Evolutionary conservation across 306 rosid species (phyloP).

Genomic region (Ochetophila trinervis): DNA sequence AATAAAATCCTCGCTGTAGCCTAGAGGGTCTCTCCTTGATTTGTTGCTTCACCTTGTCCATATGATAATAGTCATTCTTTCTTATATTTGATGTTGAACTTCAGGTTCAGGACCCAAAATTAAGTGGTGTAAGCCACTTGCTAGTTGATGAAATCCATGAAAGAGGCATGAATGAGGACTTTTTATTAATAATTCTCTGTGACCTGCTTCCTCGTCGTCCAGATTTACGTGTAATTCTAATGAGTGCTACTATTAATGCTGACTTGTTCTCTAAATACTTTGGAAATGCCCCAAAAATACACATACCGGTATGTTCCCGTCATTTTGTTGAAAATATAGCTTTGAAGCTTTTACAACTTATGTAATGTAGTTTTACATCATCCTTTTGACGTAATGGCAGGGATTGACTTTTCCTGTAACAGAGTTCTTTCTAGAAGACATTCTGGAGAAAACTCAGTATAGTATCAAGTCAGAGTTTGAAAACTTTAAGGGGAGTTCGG

Average conservation of each 20-base stretch:
- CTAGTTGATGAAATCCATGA: slow-evolving; percentile 98
- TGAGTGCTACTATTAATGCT: slow-evolving; percentile 98
- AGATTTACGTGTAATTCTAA: slow-evolving; percentile 83
- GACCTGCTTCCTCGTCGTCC: slow-evolving; percentile 96
- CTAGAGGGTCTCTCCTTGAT: slow-evolving; percentile 18
- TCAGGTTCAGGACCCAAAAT: slow-evolving; percentile 85
- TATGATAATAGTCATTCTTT: slow-evolving; percentile 22
- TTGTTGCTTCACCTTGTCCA: slow-evolving; percentile 13
- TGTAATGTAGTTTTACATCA: slow-evolving; percentile 22
- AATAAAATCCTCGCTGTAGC: neutral
- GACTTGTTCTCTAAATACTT: slow-evolving; percentile 88
- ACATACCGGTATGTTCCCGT: slow-evolving; percentile 62
- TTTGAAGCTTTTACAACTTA: slow-evolving; percentile 8
- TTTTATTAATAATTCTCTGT: slow-evolving; percentile 72
- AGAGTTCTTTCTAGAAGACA: slow-evolving; percentile 83
- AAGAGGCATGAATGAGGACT: slow-evolving; percentile 99
- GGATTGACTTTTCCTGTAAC: slow-evolving; percentile 80
- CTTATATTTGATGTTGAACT: slow-evolving; percentile 30
- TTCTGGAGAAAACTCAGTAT: slow-evolving; percentile 76
- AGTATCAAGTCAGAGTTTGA: slow-evolving; percentile 74
- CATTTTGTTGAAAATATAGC: slow-evolving; percentile 2
- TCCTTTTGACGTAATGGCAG: slow-evolving; percentile 39
- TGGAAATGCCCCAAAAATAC: slow-evolving; percentile 70
- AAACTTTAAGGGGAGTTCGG: slow-evolving; percentile 62
- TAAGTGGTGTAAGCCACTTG: slow-evolving; percentile 87